phyloP scores from a whole-genome alignment of 495 filamentous ascomycete genomes.

The Aspergillus biplanus region DNA sequence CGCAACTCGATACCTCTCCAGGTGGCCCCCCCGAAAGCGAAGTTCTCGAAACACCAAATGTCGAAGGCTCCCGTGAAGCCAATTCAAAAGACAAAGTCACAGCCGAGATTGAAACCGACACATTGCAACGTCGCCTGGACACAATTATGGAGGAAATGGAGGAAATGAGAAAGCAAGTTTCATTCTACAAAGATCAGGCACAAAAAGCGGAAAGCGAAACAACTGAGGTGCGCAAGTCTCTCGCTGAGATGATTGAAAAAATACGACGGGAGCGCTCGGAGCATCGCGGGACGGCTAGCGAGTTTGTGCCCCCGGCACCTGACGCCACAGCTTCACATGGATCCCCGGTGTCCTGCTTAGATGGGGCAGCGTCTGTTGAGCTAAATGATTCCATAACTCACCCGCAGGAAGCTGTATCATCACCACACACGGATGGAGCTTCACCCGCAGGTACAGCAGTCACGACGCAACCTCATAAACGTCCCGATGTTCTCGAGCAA shows the following conservation, averaged over 20 bases:
- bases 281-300: slow-evolving; percentile 8
- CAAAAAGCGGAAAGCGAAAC: slow-evolving; percentile 79
- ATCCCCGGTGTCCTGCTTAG: neutral
- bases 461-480: slow-evolving; percentile 41
- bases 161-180: slow-evolving; percentile 78
- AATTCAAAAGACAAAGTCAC: slow-evolving; percentile 34
- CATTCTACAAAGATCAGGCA: slow-evolving; percentile 73
- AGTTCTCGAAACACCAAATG: slow-evolving; percentile 15
- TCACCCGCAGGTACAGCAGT: slow-evolving; percentile 45
- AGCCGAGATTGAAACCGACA: slow-evolving; percentile 34
- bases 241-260: slow-evolving; percentile 88
- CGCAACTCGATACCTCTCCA: slow-evolving; percentile 22
- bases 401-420: slow-evolving; percentile 18
- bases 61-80: slow-evolving; percentile 19
- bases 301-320: slow-evolving; percentile 12
- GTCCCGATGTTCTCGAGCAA: slow-evolving; percentile 56
- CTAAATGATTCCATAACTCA: slow-evolving; percentile 1
- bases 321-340: slow-evolving; percentile 11
- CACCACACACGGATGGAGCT: slow-evolving; percentile 37
- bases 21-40: slow-evolving; percentile 35
- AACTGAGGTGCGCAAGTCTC: slow-evolving; percentile 64
- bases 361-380: slow-evolving; percentile 16
- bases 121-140: slow-evolving; percentile 75
- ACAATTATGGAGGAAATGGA: slow-evolving; percentile 81
- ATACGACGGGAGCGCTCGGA: slow-evolving; percentile 67